Conservation (phyloP, 2,329 filamentous ascomycete species). For the Fusarium sp. region DNA sequence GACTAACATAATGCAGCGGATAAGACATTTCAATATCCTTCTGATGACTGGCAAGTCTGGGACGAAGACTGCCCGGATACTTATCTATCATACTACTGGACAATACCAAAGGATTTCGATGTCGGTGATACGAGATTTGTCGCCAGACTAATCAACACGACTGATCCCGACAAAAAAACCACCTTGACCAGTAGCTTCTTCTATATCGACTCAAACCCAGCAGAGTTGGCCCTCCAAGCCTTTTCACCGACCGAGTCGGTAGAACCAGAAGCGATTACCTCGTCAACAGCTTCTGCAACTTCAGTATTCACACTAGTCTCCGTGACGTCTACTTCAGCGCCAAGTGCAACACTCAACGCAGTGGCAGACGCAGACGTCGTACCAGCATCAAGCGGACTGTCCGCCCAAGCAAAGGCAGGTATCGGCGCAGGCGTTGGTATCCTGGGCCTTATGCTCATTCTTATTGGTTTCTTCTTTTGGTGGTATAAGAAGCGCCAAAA, state of each 20-base stretch:
- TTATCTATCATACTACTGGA: slow-evolving; percentile 1
- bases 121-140: not conserved
- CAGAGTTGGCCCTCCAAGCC: not conserved
- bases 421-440: slow-evolving; percentile 1
- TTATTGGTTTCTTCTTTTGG: not conserved
- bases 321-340: not conserved
- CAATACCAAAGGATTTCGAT: not conserved
- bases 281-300: not conserved
- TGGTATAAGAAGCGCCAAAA: not conserved
- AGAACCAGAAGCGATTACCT: not conserved
- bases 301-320: rapidly evolving
- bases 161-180: not conserved
- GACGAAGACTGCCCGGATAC: not conserved
- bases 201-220: not conserved
- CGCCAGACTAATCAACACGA: not conserved
- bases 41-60: not conserved
- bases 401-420: not conserved
- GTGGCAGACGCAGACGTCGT: not conserved
- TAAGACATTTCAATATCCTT: slow-evolving; percentile 2
- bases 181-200: not conserved
- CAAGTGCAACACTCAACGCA: not conserved
- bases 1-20: not conserved
- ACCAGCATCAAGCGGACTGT: not conserved
- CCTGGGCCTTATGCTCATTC: not conserved
- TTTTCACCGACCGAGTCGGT: not conserved